Conservation (phyloP, 2,329 filamentous ascomycete genomes). For the Malbranchea cinnamomea region DNA sequence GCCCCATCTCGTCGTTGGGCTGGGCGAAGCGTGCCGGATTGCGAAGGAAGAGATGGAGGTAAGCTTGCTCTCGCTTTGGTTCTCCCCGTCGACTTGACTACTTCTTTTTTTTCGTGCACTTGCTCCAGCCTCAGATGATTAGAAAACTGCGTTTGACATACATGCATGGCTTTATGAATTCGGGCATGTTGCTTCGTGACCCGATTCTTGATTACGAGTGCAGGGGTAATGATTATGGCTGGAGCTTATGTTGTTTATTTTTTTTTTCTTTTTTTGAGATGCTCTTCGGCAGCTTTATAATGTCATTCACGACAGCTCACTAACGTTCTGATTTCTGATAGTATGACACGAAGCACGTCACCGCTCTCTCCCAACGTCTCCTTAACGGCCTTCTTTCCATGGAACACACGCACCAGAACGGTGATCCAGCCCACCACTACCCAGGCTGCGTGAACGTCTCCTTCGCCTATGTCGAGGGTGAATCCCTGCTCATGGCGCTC, state of each 20-base stretch:
- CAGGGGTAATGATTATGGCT: constrained; percentile 47
- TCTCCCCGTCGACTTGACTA: too few relatives aligned
- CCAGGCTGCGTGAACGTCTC: constrained; percentile 97
- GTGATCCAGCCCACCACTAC: constrained; percentile 69
- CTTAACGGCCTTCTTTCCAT: constrained; percentile 68
- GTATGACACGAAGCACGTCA: constrained; percentile 86
- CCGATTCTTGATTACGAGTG: constrained; percentile 45
- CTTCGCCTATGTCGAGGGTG: constrained; percentile 95
- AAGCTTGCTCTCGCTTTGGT: constrained; percentile 31
- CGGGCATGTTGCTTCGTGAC: constrained; percentile 36
- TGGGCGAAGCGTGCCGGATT: constrained; percentile 89
- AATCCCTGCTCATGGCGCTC: constrained; percentile 92
- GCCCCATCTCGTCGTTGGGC: constrained; percentile 75
- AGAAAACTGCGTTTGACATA: too few relatives aligned
- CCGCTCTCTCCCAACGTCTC: constrained; percentile 66
- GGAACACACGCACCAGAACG: constrained; percentile 88
- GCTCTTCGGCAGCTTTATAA: constrained; percentile 1
- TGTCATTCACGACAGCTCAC: not conserved
- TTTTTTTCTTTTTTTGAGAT: constrained; percentile 14
- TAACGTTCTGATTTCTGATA: constrained; percentile 24
- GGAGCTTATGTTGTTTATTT: constrained; percentile 2
- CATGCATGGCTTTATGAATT: constrained; percentile 88
- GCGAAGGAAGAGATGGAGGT: constrained; percentile 82
- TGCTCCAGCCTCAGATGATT: constrained; percentile 58
- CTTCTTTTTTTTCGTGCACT: constrained; percentile 10